phyloP scores from a whole-genome alignment of 345 rosid genomes.

The Ricinus communis region DNA sequence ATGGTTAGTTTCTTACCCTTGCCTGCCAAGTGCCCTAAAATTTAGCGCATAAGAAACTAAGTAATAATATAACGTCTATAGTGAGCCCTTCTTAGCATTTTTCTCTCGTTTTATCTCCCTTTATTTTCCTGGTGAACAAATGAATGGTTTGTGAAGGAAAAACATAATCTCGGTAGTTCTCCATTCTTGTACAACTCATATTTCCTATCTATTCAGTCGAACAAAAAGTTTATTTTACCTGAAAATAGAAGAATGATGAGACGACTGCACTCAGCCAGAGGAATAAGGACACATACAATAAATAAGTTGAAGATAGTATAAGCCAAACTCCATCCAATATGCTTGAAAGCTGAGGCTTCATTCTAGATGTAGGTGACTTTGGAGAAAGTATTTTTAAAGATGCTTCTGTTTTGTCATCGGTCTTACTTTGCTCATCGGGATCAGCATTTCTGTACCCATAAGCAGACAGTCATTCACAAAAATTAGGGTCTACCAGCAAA shows the following conservation, averaged over 20 bases:
- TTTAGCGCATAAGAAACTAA: background rate
- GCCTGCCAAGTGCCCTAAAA: background rate
- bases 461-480: conserved; percentile 19
- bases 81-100: background rate
- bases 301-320: conserved; percentile 73
- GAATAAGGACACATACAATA: conserved; percentile 72
- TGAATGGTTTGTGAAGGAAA: too few species aligned
- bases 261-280: conserved; percentile 95
- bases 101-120: background rate
- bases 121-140: background rate
- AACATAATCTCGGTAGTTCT: background rate
- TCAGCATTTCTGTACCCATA: conserved; percentile 45
- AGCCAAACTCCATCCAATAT: conserved; percentile 80
- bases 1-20: too few species aligned
- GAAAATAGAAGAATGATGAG: conserved; percentile 96
- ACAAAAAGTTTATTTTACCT: conserved; percentile 42
- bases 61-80: background rate
- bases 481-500: background rate
- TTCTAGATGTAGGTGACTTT: conserved; percentile 38
- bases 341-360: conserved; percentile 65
- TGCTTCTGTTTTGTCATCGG: conserved; percentile 34
- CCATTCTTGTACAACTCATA: background rate
- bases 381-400: conserved; percentile 45
- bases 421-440: conserved; percentile 42
- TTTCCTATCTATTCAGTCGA: background rate